Evolutionary conservation across 2,329 filamentous ascomycete species (phyloP).

Genomic region (Aspergillus costaricaensis): DNA sequence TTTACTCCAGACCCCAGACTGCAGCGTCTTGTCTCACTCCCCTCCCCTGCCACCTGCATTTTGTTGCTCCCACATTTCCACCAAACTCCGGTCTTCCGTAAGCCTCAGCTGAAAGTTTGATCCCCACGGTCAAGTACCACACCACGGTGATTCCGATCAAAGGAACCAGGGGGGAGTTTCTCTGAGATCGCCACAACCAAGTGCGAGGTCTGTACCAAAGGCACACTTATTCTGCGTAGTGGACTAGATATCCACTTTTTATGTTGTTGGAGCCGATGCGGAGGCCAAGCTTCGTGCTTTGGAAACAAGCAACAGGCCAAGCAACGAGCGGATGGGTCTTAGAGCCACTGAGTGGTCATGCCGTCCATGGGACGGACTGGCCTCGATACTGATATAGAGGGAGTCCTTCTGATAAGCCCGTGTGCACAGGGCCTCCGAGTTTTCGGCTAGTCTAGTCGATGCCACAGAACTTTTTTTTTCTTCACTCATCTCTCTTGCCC

Average conservation of each 20-base stretch:
- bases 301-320: slow-evolving; percentile 1
- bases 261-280: neutral
- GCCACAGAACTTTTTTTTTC: neutral
- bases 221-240: too few relatives aligned
- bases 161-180: too few relatives aligned
- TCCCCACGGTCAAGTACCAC: neutral
- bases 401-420: neutral
- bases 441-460: neutral
- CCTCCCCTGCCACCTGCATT: neutral
- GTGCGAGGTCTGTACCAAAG: neutral
- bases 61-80: neutral
- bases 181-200: neutral
- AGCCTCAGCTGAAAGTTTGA: neutral
- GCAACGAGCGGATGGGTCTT: neutral
- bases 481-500: too few relatives aligned
- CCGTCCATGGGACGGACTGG: neutral
- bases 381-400: too few relatives aligned
- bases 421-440: neutral
- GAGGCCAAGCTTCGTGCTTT: slow-evolving; percentile 1
- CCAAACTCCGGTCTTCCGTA: neutral
- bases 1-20: neutral
- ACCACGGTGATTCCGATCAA: neutral
- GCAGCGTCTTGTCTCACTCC: neutral
- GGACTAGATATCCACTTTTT: too few relatives aligned
- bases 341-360: neutral